These are phyloP conservation scores for Rhypophila decipiens DNA, from an alignment of 495 filamentous ascomycete genomes.

Conservation along the genomic window DNA sequence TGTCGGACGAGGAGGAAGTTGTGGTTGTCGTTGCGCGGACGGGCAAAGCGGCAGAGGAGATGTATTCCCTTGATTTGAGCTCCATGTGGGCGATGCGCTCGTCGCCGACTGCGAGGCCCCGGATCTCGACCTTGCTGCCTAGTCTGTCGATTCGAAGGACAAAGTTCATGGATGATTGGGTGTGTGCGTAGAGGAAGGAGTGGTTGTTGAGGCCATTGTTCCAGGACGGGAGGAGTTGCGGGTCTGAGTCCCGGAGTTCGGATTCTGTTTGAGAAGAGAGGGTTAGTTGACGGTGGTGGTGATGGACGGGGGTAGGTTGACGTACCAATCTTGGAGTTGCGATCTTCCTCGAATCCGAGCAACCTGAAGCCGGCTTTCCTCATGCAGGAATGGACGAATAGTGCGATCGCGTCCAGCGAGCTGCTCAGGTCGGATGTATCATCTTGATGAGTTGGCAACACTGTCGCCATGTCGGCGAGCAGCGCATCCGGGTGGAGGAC, in stretches of 20 bases:
- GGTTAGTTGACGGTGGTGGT: neutral
- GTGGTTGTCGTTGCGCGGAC: conserved; percentile 25
- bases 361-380: conserved; percentile 72
- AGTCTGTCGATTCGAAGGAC: conserved; percentile 76
- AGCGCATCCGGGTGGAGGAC: conserved; percentile 26
- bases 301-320: neutral
- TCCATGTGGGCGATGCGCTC: conserved; percentile 78
- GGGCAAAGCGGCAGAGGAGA: conserved; percentile 48
- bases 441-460: conserved; percentile 46
- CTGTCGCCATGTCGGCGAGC: conserved; percentile 51
- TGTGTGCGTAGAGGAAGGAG: conserved; percentile 82
- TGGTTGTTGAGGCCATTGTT: conserved; percentile 60
- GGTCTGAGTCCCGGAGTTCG: conserved; percentile 35
- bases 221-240: conserved; percentile 71
- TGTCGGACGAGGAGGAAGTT: conserved; percentile 25
- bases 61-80: conserved; percentile 65
- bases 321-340: conserved; percentile 52
- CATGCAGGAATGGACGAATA: conserved; percentile 83
- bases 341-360: conserved; percentile 73
- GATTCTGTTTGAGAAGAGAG: conserved; percentile 19
- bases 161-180: conserved; percentile 82
- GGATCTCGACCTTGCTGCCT: conserved; percentile 74
- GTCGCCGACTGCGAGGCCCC: conserved; percentile 70
- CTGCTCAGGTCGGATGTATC: conserved; percentile 59
- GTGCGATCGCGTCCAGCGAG: conserved; percentile 76